Evolutionary conservation across 2,329 filamentous ascomycete species (phyloP).

Genomic region (Aspergillus jensenii): DNA sequence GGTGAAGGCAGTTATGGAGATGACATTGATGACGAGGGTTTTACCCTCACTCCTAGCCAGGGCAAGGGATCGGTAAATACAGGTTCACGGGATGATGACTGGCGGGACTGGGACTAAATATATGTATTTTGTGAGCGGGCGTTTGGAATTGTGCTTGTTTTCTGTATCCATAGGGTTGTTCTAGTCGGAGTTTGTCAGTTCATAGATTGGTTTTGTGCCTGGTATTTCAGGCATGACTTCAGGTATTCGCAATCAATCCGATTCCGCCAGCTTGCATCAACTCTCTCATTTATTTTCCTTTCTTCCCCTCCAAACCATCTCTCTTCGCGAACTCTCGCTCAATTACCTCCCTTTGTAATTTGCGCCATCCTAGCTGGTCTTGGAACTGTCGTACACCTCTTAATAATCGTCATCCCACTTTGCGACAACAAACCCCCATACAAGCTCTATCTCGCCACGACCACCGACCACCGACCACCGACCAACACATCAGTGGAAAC

Average conservation of each 20-base stretch:
- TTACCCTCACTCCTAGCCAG: slow-evolving; percentile 12
- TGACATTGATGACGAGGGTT: slow-evolving; percentile 22
- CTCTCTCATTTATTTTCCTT: background rate
- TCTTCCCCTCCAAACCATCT: background rate
- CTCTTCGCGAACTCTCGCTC: background rate
- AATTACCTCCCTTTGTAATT: background rate
- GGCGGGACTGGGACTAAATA: slow-evolving; percentile 41
- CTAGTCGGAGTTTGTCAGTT: background rate
- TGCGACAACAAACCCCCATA: background rate
- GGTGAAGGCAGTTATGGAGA: slow-evolving; percentile 37
- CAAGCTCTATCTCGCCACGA: background rate
- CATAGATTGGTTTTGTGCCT: background rate
- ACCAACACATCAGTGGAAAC: background rate
- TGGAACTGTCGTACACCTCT: background rate
- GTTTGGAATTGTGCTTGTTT: background rate
- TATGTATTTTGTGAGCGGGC: background rate
- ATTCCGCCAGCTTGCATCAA: slow-evolving; percentile 2
- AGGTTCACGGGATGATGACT: slow-evolving; percentile 32
- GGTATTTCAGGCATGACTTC: background rate
- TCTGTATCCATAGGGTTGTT: slow-evolving; percentile 1
- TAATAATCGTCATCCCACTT: background rate
- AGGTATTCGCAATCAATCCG: background rate
- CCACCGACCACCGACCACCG: background rate
- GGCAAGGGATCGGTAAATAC: slow-evolving; percentile 5
- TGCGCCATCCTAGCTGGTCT: slow-evolving; percentile 2